These are phyloP conservation scores for Penicillium sp. DNA, from an alignment of 2,329 filamentous ascomycete genomes.

Conservation along the genomic window DNA sequence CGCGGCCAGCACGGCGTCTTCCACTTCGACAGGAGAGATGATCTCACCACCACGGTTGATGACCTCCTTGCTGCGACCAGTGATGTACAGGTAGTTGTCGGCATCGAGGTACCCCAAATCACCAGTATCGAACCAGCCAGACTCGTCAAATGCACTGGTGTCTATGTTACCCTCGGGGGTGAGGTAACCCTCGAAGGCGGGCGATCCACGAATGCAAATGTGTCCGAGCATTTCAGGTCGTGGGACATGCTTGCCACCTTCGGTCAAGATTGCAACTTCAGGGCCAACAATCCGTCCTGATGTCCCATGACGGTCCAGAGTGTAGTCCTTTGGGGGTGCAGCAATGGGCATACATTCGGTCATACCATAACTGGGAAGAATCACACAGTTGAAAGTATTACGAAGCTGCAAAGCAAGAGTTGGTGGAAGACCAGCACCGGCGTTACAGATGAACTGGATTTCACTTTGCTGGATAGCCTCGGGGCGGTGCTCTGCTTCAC, in stretches of 20 bases:
- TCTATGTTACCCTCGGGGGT: slow-evolving; percentile 14
- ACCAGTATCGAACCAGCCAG: slow-evolving; percentile 56
- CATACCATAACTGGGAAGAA: slow-evolving; percentile 58
- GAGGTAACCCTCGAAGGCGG: slow-evolving; percentile 47
- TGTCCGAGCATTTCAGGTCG: slow-evolving; percentile 42
- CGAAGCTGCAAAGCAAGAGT: slow-evolving; percentile 49
- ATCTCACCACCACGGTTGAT: slow-evolving; percentile 58
- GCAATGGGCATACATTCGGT: slow-evolving; percentile 60
- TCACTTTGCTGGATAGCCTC: slow-evolving; percentile 43
- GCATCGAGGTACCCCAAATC: slow-evolving; percentile 53
- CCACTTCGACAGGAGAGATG: slow-evolving; percentile 59
- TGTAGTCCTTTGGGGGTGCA: slow-evolving; percentile 53
- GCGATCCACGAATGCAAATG: slow-evolving; percentile 52
- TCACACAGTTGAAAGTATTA: slow-evolving; percentile 50
- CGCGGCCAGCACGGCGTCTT: slow-evolving; percentile 53
- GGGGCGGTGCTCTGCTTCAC: slow-evolving; percentile 42
- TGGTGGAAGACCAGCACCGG: slow-evolving; percentile 53
- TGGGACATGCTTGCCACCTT: slow-evolving; percentile 38
- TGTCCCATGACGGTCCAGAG: slow-evolving; percentile 51
- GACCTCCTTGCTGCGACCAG: slow-evolving; percentile 55
- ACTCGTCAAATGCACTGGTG: slow-evolving; percentile 39
- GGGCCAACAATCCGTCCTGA: slow-evolving; percentile 53
- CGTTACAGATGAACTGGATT: slow-evolving; percentile 55
- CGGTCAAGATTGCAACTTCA: slow-evolving; percentile 48
- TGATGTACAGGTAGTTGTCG: slow-evolving; percentile 54